Base-by-base conservation (phyloP, 495 filamentous ascomycete genomes). In the Apiosordaria backusii region DNA sequence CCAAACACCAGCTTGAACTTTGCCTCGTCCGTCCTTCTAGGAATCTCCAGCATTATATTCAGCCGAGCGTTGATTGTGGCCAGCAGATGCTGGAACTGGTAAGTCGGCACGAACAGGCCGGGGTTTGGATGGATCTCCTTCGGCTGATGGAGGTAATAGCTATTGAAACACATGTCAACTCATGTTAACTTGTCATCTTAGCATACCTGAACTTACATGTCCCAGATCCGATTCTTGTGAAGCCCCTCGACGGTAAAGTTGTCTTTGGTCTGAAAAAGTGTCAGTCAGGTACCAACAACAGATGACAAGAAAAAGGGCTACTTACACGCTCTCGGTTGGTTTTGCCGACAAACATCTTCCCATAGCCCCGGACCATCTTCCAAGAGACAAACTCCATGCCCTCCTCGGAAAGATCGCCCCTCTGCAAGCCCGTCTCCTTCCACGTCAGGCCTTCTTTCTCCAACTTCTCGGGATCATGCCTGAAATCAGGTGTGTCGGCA, bases 71-170 rank as follows among this genome's bases (percentile, higher is more conserved):
- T 91, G 72, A 92, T 86, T 16, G 84, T 78, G 2, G 79, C 60
- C 0, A 95, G 75, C 10, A 91, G 79, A 35, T 76, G 68, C 67
- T 84, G 66, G 29, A 92, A 84, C 71, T 95, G 89, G 4, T 69
- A 59, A 3, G 84, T 84, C 6, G 89, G 85, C 3, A 92, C 83
- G 19, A 94, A 80, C 21, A 92, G 68, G 9, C 90, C 70, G 9
- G 87, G 83, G 57, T 85, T 81, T 35, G 74, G 57, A 7, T 74
- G 71, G 10, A 74, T 61, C 5, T 76, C 69, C 16, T 67, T 57
- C 0, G 86, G 85, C 23, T 86, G 78, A 65, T 85, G 79, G 55
- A 92, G 74, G 70, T 89, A 92, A 77, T 89, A 92, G 52, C 91
- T 93, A 66, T 55, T 57, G 13, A 21, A 19, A 57, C 0, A 9